A percentile compares a stretch with the other conserved stretches of the same genome.
Evolutionary conservation across 768 basidiomycete species (phyloP).

Genomic region (Tylopilus felleus): DNA sequence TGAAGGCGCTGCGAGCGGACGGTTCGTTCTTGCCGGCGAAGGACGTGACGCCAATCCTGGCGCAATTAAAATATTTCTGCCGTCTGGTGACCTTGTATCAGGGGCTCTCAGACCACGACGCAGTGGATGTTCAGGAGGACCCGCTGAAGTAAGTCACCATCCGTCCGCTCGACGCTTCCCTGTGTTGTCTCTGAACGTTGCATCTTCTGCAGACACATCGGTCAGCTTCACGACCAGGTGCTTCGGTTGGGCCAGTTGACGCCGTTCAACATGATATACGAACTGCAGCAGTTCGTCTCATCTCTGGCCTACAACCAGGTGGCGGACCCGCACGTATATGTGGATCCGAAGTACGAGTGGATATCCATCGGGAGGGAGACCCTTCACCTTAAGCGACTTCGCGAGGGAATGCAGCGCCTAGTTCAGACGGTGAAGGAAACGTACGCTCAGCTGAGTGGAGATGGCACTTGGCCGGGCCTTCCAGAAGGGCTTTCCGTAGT

Average conservation of each 20-base stretch:
- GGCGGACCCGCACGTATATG: background rate
- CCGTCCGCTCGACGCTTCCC: too few species aligned
- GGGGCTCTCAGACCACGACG: background rate
- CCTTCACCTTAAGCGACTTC: background rate
- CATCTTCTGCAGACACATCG: background rate
- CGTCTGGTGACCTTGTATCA: background rate
- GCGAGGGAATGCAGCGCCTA: background rate
- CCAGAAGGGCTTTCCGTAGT: background rate
- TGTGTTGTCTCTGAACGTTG: too few species aligned
- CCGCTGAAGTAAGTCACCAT: too few species aligned
- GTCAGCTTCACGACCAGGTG: background rate
- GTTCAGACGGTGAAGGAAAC: background rate
- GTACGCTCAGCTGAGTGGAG: background rate
- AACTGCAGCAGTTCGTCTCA: background rate
- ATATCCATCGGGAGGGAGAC: background rate
- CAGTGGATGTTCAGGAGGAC: background rate
- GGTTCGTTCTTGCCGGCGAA: background rate
- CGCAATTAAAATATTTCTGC: background rate
- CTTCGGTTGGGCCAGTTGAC: background rate
- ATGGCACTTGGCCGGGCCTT: background rate
- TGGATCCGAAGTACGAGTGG: background rate
- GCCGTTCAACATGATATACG: background rate
- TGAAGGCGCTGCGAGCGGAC: background rate
- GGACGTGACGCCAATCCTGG: background rate
- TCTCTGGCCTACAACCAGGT: background rate